Percentiles rank a stretch among this genome's conserved stretches.
These are phyloP conservation scores for Podospora pseudoanserina DNA, from an alignment of 495 filamentous ascomycete genomes.

Conservation along the genomic window DNA sequence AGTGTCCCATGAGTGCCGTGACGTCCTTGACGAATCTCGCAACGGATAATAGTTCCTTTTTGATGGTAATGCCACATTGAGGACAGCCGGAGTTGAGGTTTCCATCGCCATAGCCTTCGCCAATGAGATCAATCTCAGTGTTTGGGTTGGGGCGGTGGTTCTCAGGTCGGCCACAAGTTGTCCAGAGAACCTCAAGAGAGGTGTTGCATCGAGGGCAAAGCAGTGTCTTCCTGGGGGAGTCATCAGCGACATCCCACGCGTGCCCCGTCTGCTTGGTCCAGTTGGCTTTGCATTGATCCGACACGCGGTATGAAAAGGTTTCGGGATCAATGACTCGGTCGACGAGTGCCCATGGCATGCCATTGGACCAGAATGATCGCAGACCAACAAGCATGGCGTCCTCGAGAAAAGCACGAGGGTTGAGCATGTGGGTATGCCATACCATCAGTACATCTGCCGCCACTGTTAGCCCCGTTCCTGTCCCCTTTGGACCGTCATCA, in stretches of 20 bases:
- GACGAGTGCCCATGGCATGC: slow-evolving; percentile 69
- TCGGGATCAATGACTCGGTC: slow-evolving; percentile 59
- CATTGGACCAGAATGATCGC: slow-evolving; percentile 57
- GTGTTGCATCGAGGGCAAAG: slow-evolving; percentile 55
- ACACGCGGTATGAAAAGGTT: slow-evolving; percentile 58
- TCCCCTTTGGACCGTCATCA: slow-evolving; percentile 9
- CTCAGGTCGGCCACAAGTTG: slow-evolving; percentile 46
- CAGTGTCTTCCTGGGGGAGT: slow-evolving; percentile 46
- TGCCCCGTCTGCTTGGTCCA: slow-evolving; percentile 54
- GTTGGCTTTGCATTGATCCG: slow-evolving; percentile 36
- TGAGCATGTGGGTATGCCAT: slow-evolving; percentile 84
- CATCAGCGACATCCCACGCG: slow-evolving; percentile 58
- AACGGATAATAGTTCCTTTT: slow-evolving; percentile 52
- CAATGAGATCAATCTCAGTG: slow-evolving; percentile 24
- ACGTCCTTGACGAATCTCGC: slow-evolving; percentile 57
- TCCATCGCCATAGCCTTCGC: slow-evolving; percentile 65
- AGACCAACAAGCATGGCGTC: slow-evolving; percentile 66
- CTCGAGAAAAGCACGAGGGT: slow-evolving; percentile 73
- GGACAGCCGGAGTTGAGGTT: slow-evolving; percentile 45
- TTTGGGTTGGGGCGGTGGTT: slow-evolving; percentile 14
- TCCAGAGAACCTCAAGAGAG: slow-evolving; percentile 55
- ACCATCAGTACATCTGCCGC: slow-evolving; percentile 77
- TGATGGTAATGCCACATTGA: slow-evolving; percentile 48
- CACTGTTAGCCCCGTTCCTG: not conserved
- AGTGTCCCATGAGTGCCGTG: slow-evolving; percentile 37